Base-by-base conservation (phyloP, 2,329 filamentous ascomycete genomes). In the Fusarium brevicatenulatum region DNA sequence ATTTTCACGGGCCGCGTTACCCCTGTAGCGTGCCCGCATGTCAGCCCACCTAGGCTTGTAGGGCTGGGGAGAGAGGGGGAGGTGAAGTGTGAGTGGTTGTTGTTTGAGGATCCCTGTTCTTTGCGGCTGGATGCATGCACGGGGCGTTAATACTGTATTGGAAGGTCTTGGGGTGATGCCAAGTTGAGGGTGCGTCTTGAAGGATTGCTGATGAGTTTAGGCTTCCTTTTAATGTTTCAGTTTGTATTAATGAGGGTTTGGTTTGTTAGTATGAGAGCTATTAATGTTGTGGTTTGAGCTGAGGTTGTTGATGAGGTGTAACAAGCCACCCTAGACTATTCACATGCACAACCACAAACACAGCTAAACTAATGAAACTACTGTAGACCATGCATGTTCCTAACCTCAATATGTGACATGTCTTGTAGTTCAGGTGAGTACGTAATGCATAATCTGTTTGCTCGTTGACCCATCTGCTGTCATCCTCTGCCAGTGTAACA, bases 41-140 rank as follows among this genome's bases (percentile, higher is more conserved):
- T 72, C 70, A 72, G 70, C 70, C 59, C 59, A 68, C 54, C 34
- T 25, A 42, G 65, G 42, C 61, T 61, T 55, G 58, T 72, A 72
- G 69, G 69, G 69, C 69, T 72, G 69, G 67, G n/a, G 25, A 32
- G 50, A 54, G 46, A 34, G 43, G 43, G 47, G 50, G 9, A 28
- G 25, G 25, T 25, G 25, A 25, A 25, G 25, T 25, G 25, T 46
- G 56, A 63, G 56, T 63, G 42, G 46, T 53, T 39, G 40, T 67
- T 62, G 60, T 53, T 58, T 65, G 64, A 55, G 50, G 37, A 64
- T 40, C 66, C 54, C 28, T 40, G 28, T 25, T 42, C 7, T 18
- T 28, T 40, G 65, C 69, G 70, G 70, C 65, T 72, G 70, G 25
- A 60, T 68, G 59, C 69, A 62, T 61, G 37, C 9, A 57, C 32